Evolutionary conservation across 129 eudicot species (phyloP).

Genomic region (Pittosporum tobira): DNA sequence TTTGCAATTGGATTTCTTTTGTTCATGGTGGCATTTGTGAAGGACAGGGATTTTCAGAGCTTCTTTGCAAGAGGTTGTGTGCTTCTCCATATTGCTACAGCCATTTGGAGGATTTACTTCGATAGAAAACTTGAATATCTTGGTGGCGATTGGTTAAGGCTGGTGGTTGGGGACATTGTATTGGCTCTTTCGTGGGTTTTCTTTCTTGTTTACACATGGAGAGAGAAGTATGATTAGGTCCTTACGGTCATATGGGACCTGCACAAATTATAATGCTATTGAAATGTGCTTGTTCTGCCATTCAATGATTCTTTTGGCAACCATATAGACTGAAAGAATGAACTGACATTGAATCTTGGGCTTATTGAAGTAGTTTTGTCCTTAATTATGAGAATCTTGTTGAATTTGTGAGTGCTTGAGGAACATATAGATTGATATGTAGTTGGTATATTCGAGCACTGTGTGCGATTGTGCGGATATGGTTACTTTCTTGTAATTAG

Average conservation of each 20-base stretch:
- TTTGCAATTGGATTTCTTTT: constrained; percentile 69
- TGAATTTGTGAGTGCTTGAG: not conserved
- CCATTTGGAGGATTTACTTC: constrained; percentile 66
- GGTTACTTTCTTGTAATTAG: not conserved
- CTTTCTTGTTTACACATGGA: constrained; percentile 77
- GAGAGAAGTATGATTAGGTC: constrained; percentile 82
- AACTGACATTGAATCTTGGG: too few species aligned
- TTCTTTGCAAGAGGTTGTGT: constrained; percentile 94
- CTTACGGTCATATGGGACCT: too few species aligned
- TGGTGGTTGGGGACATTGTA: constrained; percentile 55
- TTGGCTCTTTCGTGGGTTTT: constrained; percentile 74
- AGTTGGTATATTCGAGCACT: not conserved
- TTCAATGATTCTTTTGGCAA: not conserved
- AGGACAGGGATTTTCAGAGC: constrained; percentile 71
- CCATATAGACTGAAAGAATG: not conserved
- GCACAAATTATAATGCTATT: not conserved
- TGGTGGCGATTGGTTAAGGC: constrained; percentile 59
- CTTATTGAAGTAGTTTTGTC: too few species aligned
- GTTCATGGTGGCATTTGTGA: constrained; percentile 93
- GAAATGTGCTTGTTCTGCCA: not conserved
- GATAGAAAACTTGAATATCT: constrained; percentile 62
- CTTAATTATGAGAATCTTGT: too few species aligned
- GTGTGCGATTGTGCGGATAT: not conserved
- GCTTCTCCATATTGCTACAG: constrained; percentile 73
- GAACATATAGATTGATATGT: too few species aligned